Evolutionary conservation across 1,284 basidiomycete species (phyloP), one percentile per base, ranked within the genome.

Genomic region (Ganoderma sinense): DNA sequence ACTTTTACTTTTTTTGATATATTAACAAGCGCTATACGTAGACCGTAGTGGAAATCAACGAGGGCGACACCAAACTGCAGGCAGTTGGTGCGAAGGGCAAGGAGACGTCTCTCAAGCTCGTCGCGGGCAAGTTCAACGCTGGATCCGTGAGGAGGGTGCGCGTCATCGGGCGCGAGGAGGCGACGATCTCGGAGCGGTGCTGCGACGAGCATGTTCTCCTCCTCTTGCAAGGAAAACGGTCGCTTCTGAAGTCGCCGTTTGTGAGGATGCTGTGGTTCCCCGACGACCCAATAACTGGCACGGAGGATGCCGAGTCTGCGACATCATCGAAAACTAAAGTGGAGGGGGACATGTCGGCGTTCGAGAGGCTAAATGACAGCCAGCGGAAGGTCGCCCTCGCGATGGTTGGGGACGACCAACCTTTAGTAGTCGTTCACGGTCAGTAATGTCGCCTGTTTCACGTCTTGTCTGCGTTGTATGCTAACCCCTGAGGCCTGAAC

Each of bases 351-450:
- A 33, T 31, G 62, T 13, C 23, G n/a, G 56, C 62, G 11, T 64
- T 51, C 31, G 14, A 13, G 39, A 20, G 13, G n/a, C 51, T 69
- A 14, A 69, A 69, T n/a, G 23, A 40, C 4, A 58, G 64, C 5
- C 68, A 69, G 14, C 10, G 6, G 33, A 36, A 45, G 13, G 68
- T 69, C 0, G 64, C 45, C 6, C 18, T 5, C 40, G 68, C 68
- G 4, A 69, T 69, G 68, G 31, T 66, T 13, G 23, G 39, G 1
- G 53, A 62, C 11, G 53, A 43, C 2, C 64, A 69, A 53, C 53
- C 64, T 5, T 40, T 69, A 2, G 68, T 69, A 14, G n/a, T 69
- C 20, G 68, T 29, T 10, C 68, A 69, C 7, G 68, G 68, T 66
- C 33, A 11, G 68, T 63, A 8, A 18, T n/a, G 20, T 10, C 11